A percentile compares a stretch with the other conserved stretches of the same genome.
Conservation (phyloP, 116 monocot genomes). For the Papilionanthe hybrid region DNA sequence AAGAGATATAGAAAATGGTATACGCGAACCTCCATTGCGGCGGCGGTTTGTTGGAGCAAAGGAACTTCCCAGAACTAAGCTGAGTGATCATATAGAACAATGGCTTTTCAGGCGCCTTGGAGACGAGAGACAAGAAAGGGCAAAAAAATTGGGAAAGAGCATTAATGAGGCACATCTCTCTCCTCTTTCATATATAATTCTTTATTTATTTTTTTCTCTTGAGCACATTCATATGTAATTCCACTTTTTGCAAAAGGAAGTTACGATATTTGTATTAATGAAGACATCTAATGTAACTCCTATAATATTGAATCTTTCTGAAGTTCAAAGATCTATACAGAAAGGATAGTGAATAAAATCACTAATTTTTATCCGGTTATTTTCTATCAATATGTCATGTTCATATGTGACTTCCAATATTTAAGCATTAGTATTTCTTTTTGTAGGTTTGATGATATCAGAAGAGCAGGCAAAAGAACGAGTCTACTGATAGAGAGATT, state of each 20-base stretch:
- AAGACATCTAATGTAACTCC: not conserved
- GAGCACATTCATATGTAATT: not conserved
- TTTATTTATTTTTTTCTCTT: not conserved
- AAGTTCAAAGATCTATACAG: too few relatives aligned
- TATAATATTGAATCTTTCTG: not conserved
- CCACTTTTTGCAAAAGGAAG: not conserved
- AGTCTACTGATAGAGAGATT: too few relatives aligned
- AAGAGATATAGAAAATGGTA: constrained; percentile 20
- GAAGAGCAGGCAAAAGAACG: too few relatives aligned
- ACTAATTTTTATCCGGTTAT: too few relatives aligned
- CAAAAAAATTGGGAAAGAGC: constrained; percentile 17
- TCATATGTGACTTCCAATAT: too few relatives aligned
- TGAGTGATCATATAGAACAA: constrained; percentile 51
- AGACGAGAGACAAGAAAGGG: constrained; percentile 39
- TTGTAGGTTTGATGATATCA: too few relatives aligned
- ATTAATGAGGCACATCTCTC: constrained; percentile 31
- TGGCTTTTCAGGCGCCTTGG: constrained; percentile 33
- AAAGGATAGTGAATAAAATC: too few relatives aligned
- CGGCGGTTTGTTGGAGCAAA: constrained; percentile 17
- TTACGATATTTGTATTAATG: not conserved
- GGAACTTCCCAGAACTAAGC: constrained; percentile 37
- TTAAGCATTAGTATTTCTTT: too few relatives aligned
- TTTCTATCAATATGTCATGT: too few relatives aligned
- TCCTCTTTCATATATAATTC: not conserved
- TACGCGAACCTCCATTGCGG: constrained; percentile 3